These are phyloP conservation scores for Hypoxylon fragiforme DNA, from an alignment of 495 filamentous ascomycete genomes.

Conservation along the genomic window DNA sequence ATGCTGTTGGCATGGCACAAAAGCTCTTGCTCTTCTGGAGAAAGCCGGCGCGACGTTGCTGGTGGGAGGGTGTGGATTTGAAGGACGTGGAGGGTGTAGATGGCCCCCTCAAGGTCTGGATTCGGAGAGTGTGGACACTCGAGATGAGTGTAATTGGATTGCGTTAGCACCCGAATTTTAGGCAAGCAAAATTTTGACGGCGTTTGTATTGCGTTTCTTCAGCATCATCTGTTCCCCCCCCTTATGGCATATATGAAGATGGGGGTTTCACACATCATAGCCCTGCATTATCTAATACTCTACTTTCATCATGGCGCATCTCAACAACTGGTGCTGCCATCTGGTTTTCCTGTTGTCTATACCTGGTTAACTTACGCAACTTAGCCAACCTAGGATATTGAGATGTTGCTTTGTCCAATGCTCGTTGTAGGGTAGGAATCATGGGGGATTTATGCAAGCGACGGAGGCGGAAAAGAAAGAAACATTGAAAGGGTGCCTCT, in stretches of 20 bases:
- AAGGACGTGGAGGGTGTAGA: conserved; percentile 87
- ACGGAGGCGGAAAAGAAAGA: conserved; percentile 1
- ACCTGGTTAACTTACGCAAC: conserved; percentile 21
- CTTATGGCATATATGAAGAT: conserved; percentile 12
- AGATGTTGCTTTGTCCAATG: conserved; percentile 10
- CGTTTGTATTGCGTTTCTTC: conserved; percentile 31
- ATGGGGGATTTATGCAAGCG: conserved; percentile 1
- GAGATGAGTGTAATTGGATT: conserved; percentile 98
- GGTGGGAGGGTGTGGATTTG: conserved; percentile 99
- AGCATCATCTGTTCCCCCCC: conserved; percentile 17
- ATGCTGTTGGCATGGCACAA: conserved; percentile 95
- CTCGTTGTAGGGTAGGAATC: conserved; percentile 17
- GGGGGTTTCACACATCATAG: conserved; percentile 14
- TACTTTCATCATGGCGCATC: conserved; percentile 11
- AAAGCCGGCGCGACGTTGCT: conserved; percentile 93
- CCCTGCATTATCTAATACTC: conserved; percentile 13
- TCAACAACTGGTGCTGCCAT: not conserved
- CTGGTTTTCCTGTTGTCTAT: conserved; percentile 20
- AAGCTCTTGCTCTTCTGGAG: conserved; percentile 98
- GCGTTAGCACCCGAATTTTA: conserved; percentile 54
- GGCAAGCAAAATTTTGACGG: conserved; percentile 20
- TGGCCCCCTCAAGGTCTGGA: conserved; percentile 96
- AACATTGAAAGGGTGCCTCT: not conserved
- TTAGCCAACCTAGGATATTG: conserved; percentile 22
- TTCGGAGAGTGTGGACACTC: conserved; percentile 94